These are phyloP conservation scores for Calonectria multiphialidica DNA, from an alignment of 2,329 filamentous ascomycete genomes.

Conservation along the genomic window DNA sequence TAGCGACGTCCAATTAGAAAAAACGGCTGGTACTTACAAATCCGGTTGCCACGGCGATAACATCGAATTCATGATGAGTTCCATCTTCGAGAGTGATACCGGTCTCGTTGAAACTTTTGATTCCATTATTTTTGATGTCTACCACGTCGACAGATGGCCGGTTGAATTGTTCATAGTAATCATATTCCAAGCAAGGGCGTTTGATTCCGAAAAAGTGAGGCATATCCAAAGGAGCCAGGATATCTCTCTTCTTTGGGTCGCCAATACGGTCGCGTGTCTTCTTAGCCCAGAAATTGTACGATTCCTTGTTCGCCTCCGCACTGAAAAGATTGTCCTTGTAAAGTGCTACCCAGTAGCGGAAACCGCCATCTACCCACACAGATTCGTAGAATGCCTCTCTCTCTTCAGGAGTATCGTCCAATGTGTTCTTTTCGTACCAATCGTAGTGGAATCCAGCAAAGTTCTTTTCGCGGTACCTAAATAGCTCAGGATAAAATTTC, in stretches of 20 bases:
- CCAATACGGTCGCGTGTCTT: constrained; percentile 63
- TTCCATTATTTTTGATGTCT: constrained; percentile 54
- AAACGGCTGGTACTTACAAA: constrained; percentile 50
- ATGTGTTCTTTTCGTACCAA: constrained; percentile 65
- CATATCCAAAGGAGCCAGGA: constrained; percentile 64
- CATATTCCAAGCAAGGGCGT: constrained; percentile 56
- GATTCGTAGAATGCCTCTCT: constrained; percentile 62
- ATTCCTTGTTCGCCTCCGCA: constrained; percentile 61
- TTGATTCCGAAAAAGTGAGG: constrained; percentile 68
- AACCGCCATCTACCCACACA: constrained; percentile 65
- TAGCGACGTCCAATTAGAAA: neutral
- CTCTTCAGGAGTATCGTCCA: constrained; percentile 64
- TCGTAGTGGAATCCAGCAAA: constrained; percentile 73
- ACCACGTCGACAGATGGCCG: constrained; percentile 56
- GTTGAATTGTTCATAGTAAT: constrained; percentile 63
- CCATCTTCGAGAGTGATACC: constrained; percentile 56
- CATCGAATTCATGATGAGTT: constrained; percentile 56
- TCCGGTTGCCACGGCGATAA: constrained; percentile 59
- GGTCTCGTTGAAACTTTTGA: constrained; percentile 55
- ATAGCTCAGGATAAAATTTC: constrained; percentile 62
- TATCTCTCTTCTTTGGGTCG: constrained; percentile 60
- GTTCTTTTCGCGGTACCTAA: constrained; percentile 61
- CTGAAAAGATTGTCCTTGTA: constrained; percentile 66
- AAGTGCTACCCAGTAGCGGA: constrained; percentile 64
- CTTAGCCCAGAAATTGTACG: constrained; percentile 67